Evolutionary conservation across 306 rosid genomes (phyloP), one percentile per base, ranked within the genome.

Genomic region (Sophora flavescens): DNA sequence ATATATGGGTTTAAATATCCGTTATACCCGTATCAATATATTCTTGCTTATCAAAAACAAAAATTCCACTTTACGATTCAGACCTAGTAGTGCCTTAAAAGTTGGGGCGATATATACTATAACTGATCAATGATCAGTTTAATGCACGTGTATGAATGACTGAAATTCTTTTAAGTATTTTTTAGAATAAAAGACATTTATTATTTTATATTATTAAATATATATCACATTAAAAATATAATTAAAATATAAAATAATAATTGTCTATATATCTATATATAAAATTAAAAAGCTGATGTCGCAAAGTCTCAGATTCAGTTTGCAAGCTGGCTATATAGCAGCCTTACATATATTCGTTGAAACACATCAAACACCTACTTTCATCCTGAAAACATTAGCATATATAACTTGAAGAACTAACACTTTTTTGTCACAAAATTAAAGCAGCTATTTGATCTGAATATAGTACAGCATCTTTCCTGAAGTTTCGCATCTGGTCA

Each of bases 401-500:
- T n/a, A n/a, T n/a, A 53, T 28, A 26, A 58, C 52, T 75, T 30
- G 54, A 63, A 75, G 66, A 51, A 75, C 58, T 4, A 66, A 26
- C 6, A 66, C 68, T 69, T 45, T 80, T 44, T 67, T 14, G 42
- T 74, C 70, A 74, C 60, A 75, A 75, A 22, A 22, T 22, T 22
- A 22, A 84, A 84, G 79, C 16, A 70, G 61, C 47, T 42, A 80
- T 18, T 53, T 62, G 36, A 41, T 68, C 42, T 74, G 54, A 6
- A 4, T 63, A 35, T 63, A 35, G 48, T 12, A 32, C 65, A 67
- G 36, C 78, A 75, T 30, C 74, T 58, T 42, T 22, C 78, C 85
- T 14, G 4, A 68, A 75, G 64, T 75, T 81, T 68, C 80, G 77
- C 84, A 81, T 81, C 84, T 75, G 80, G 81, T 75, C 84, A n/a